phyloP scores from a whole-genome alignment of 495 filamentous ascomycete genomes.

The Wilcoxina mikolae region DNA sequence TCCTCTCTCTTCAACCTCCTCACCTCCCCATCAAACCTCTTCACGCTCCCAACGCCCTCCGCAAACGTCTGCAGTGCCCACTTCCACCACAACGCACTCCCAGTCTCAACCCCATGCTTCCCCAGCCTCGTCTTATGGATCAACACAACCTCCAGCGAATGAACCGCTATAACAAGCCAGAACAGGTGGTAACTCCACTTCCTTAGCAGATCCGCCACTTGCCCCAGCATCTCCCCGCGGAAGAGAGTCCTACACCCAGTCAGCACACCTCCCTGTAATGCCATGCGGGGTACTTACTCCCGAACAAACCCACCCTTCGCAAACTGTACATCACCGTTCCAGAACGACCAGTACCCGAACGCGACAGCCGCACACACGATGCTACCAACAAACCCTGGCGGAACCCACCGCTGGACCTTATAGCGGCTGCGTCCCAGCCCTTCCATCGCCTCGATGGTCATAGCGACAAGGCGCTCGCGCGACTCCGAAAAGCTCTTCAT shows the following conservation, averaged over 20 bases:
- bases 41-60: conserved; percentile 43
- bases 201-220: conserved; percentile 38
- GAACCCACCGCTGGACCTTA: conserved; percentile 41
- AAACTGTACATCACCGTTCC: conserved; percentile 37
- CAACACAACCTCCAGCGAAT: conserved; percentile 38
- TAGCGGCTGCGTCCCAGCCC: conserved; percentile 43
- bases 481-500: conserved; percentile 44
- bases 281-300: conserved; percentile 6
- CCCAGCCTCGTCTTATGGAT: conserved; percentile 39
- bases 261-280: background rate
- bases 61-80: conserved; percentile 46
- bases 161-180: conserved; percentile 36
- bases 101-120: conserved; percentile 41
- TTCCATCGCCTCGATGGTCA: conserved; percentile 45
- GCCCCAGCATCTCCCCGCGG: conserved; percentile 29
- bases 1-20: conserved; percentile 32
- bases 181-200: conserved; percentile 33
- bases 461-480: conserved; percentile 46
- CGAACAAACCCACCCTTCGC: conserved; percentile 35
- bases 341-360: conserved; percentile 32
- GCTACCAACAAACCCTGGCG: conserved; percentile 33
- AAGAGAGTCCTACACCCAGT: conserved; percentile 30
- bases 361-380: conserved; percentile 34
- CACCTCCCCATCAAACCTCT: conserved; percentile 43
- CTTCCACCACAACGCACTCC: conserved; percentile 42